phyloP scores from a whole-genome alignment of 2,329 filamentous ascomycete genomes.

The Chaetomium olivaceum region DNA sequence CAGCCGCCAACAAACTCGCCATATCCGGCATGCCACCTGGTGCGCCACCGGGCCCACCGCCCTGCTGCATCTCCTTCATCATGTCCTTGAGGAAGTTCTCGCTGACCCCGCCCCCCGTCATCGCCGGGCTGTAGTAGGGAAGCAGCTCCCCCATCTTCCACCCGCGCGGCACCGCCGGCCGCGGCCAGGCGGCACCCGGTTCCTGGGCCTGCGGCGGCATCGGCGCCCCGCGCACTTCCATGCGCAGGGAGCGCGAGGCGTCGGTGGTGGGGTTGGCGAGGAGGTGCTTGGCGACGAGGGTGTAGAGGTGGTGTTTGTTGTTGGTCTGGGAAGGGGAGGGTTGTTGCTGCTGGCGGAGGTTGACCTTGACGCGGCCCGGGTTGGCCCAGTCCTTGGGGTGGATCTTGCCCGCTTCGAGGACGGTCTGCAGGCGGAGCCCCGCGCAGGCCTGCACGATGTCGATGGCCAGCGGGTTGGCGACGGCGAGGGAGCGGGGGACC shows the following conservation, averaged over 20 bases:
- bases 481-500: constrained; percentile 70
- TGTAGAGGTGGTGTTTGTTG: constrained; percentile 84
- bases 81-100: constrained; percentile 96
- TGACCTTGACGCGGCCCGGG: constrained; percentile 82
- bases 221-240: constrained; percentile 73
- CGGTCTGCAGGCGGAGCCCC: constrained; percentile 66
- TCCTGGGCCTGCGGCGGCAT: constrained; percentile 52
- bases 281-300: constrained; percentile 75
- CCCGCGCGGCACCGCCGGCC: constrained; percentile 75
- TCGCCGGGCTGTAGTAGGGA: constrained; percentile 82
- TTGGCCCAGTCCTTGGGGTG: constrained; percentile 99
- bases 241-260: constrained; percentile 63
- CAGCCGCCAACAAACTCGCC: constrained; percentile 35
- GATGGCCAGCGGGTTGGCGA: constrained; percentile 81
- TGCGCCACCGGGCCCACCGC: constrained; percentile 42
- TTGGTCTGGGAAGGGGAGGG: constrained; percentile 43
- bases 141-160: constrained; percentile 88
- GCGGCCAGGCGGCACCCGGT: constrained; percentile 66
- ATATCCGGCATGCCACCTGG: constrained; percentile 47
- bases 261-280: constrained; percentile 75
- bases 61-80: constrained; percentile 79
- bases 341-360: constrained; percentile 50
- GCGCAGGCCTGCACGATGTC: constrained; percentile 88
- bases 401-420: constrained; percentile 87
- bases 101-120: constrained; percentile 89